Conservation (phyloP, 78 protist species). For the Dictyostelium brefeldianum region DNA sequence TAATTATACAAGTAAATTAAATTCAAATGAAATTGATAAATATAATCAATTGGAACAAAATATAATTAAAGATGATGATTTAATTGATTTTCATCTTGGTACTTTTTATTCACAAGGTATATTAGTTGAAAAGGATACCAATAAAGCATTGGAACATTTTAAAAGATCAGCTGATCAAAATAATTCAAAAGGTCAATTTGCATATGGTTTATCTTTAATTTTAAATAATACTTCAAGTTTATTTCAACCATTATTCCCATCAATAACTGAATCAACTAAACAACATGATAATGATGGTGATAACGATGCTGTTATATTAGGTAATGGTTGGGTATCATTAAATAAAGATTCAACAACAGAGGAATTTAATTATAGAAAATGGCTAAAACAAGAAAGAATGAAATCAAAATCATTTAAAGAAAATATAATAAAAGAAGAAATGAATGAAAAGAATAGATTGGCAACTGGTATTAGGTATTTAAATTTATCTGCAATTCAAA, state of each 20-base stretch:
- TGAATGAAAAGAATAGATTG: neutral
- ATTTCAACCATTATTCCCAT: constrained; percentile 46
- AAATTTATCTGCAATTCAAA: constrained; percentile 56
- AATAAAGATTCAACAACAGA: neutral
- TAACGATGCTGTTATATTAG: neutral
- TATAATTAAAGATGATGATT: constrained; percentile 22
- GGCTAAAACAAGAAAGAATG: constrained; percentile 46
- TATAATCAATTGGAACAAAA: constrained; percentile 20
- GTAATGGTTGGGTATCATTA: constrained; percentile 68
- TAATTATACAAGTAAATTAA: neutral
- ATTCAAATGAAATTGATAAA: neutral
- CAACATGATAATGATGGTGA: neutral
- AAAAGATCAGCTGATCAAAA: constrained; percentile 48
- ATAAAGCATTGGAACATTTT: constrained; percentile 15
- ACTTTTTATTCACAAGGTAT: constrained; percentile 63
- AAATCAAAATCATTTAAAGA: constrained; percentile 5
- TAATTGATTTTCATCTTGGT: constrained; percentile 54
- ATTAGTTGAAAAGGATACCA: neutral
- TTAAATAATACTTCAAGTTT: neutral
- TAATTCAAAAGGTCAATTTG: constrained; percentile 67
- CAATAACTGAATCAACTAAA: neutral
- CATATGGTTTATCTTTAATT: constrained; percentile 38
- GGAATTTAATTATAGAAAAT: constrained; percentile 16
- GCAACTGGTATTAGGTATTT: constrained; percentile 45
- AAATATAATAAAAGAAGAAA: constrained; percentile 19